Percentiles rank a stretch among this genome's conserved stretches.
These are phyloP conservation scores for Oryza rufipogon DNA, from an alignment of 176 grass and related monocot genomes.

Conservation along the genomic window DNA sequence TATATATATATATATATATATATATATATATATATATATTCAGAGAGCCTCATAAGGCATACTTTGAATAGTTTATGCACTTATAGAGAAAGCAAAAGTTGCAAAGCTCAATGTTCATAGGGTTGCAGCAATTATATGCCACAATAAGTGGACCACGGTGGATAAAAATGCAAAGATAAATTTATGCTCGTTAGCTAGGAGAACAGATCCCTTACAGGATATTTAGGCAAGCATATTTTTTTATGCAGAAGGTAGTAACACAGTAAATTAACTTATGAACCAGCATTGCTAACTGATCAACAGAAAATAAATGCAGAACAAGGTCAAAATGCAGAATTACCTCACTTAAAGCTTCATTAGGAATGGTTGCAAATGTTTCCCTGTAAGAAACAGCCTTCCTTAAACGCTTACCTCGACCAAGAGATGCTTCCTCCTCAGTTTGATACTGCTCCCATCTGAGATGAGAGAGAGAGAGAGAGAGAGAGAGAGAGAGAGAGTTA, in stretches of 20 bases:
- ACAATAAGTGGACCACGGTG: conserved; percentile 23
- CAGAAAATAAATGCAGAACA: conserved; percentile 13
- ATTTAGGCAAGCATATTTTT: conserved; percentile 9
- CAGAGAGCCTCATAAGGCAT: neutral
- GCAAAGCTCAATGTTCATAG: neutral
- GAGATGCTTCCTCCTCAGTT: conserved; percentile 88
- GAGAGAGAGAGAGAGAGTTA: conserved; percentile 7
- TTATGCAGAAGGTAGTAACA: conserved; percentile 18
- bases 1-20: neutral
- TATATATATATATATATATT: too few relatives aligned
- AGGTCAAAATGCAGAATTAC: conserved; percentile 45
- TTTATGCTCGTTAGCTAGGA: conserved; percentile 7
- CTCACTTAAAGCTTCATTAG: conserved; percentile 97
- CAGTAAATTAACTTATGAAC: conserved; percentile 10
- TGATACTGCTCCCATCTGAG: conserved; percentile 94
- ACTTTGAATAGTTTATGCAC: neutral
- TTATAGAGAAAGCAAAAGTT: neutral
- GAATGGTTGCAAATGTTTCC: conserved; percentile 88
- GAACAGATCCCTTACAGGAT: neutral
- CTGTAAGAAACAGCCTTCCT: conserved; percentile 98
- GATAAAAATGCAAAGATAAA: conserved; percentile 8
- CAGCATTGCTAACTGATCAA: neutral
- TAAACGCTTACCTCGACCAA: conserved; percentile 94
- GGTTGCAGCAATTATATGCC: neutral
- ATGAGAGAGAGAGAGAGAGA: conserved; percentile 18